Evolutionary conservation across 805 yeast genomes (phyloP).

Genomic region (Nakazawaea populi): DNA sequence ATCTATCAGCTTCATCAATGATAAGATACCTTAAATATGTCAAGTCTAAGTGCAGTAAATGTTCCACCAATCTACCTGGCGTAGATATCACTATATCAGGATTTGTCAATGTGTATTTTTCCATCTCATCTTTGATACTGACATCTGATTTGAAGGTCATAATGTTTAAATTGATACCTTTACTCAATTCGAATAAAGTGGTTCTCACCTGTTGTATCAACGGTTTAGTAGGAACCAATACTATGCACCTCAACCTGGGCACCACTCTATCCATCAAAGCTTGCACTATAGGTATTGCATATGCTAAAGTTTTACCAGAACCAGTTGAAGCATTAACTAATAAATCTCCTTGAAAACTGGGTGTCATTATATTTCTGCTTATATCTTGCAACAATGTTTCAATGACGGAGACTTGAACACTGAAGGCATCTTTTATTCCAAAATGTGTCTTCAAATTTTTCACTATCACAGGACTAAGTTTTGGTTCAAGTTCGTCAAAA

Average conservation of each 20-base stretch:
- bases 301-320: constrained; percentile 91
- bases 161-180: constrained; percentile 63
- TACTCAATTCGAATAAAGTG: constrained; percentile 52
- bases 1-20: constrained; percentile 78
- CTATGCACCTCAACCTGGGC: constrained; percentile 67
- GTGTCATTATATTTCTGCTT: constrained; percentile 31
- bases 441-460: constrained; percentile 36
- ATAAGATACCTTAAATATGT: constrained; percentile 54
- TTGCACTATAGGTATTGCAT: constrained; percentile 77
- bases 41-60: constrained; percentile 43
- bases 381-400: constrained; percentile 43
- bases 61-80: constrained; percentile 83
- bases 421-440: constrained; percentile 56
- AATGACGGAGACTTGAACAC: constrained; percentile 69
- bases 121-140: constrained; percentile 57
- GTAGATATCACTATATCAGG: constrained; percentile 72
- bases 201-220: constrained; percentile 74
- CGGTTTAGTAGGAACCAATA: constrained; percentile 88
- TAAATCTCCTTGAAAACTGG: constrained; percentile 64
- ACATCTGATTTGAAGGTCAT: constrained; percentile 52
- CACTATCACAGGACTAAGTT: constrained; percentile 35
- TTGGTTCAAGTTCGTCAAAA: constrained; percentile 40
- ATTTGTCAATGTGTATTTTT: constrained; percentile 33
- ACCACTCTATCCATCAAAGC: constrained; percentile 56
- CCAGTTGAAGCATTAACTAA: constrained; percentile 94